Evolutionary conservation across 306 rosid species (phyloP).

Genomic region (Trichosanthes truncata): DNA sequence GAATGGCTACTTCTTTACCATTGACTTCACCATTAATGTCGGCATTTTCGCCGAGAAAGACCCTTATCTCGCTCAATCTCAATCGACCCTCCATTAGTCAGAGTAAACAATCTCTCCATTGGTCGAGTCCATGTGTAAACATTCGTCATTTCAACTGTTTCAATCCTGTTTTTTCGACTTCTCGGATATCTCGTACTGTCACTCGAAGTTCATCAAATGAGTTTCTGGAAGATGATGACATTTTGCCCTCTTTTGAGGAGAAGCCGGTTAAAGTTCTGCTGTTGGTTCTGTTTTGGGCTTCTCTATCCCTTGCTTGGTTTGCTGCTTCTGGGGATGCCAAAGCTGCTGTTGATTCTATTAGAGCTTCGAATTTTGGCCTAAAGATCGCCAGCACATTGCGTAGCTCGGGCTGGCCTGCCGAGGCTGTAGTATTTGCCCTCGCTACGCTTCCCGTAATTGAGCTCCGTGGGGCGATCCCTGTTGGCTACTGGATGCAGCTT

Average conservation of each 20-base stretch:
- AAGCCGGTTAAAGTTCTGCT: constrained; percentile 46
- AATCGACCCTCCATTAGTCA: constrained; percentile 2
- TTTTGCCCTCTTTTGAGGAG: constrained; percentile 27
- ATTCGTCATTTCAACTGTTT: constrained; percentile 13
- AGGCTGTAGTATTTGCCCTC: constrained; percentile 72
- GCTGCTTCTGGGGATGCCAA: constrained; percentile 75
- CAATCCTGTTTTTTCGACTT: constrained; percentile 11
- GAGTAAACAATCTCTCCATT: constrained; percentile 6
- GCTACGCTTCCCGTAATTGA: constrained; percentile 90
- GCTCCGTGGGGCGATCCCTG: constrained; percentile 97
- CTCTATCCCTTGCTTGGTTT: constrained; percentile 75
- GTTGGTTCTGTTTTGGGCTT: constrained; percentile 73
- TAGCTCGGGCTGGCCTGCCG: constrained; percentile 63
- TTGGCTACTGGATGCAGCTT: constrained; percentile 91
- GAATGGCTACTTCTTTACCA: constrained; percentile 39
- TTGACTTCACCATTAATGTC: constrained; percentile 23
- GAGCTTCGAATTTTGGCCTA: constrained; percentile 72
- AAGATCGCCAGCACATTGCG: constrained; percentile 57
- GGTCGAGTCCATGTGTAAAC: constrained; percentile 10
- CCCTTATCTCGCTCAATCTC: constrained; percentile 25
- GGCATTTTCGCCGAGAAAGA: constrained; percentile 24
- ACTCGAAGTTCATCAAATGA: constrained; percentile 29
- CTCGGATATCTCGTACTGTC: constrained; percentile 17
- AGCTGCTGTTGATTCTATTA: constrained; percentile 72
- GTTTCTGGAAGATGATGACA: constrained; percentile 30